Evolutionary conservation across 1,284 basidiomycete species (phyloP), one percentile per base, ranked within the genome.

Genomic region (Cryptococcus sp.): DNA sequence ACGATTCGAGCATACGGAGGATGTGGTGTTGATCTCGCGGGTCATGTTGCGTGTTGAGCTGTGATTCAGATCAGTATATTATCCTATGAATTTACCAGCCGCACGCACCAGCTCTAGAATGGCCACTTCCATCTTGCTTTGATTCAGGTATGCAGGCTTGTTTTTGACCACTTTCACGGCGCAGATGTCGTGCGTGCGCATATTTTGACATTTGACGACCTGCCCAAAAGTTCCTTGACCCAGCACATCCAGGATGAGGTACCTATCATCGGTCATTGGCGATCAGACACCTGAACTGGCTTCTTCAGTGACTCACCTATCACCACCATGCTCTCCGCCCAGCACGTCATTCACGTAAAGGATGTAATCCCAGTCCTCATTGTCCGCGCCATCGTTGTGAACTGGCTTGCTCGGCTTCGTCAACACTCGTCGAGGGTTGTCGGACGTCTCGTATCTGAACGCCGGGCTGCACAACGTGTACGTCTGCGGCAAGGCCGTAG

Each of bases 121-220:
- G 0, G 94, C 97, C 23, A 99, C 96, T 79, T 99, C 96, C 95
- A 99, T 99, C 90, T 97, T 98, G 80, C 90, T 93, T 81, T 99
- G 95, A 75, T 98, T 96, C 79, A 97, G 94, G 81, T 99, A 99
- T 0, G 95, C 95, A 2, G 95, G 95, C 80, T 99, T 99, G 80
- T 99, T 99, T 83, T 99, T 99, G 72, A 99, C 93, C 17, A 99
- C 96, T 80, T 99, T 99, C 63, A 99, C 95, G 16, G 96, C 96
- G 46, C 96, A 92, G 53, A 99, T 91, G 77, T 97, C 94, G 78
- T 98, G 93, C 41, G 91, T 98, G 80, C 94, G 91, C 89, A 98
- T 95, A 76, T 99, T 97, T 78, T 98, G 96, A 76, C 96, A 99
- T 78, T 99, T 99, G 75, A 99, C 96, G 27, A 99, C 95, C 78